Base-by-base conservation (phyloP, 2,329 filamentous ascomycete genomes). In the Alternaria ventricosa region DNA sequence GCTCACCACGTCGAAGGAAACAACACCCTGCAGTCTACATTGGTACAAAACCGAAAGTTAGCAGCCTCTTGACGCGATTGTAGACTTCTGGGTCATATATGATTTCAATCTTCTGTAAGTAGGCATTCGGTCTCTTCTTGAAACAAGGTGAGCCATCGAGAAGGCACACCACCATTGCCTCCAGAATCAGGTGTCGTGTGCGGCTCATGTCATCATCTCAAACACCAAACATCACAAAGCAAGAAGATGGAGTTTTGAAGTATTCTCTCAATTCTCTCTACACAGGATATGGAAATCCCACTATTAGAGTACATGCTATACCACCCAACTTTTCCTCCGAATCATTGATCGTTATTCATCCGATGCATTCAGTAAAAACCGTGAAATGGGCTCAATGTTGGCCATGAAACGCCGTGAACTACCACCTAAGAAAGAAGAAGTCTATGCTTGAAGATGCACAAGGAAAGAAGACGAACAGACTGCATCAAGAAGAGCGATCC, bases 281-380 rank as follows among this genome's bases (percentile, higher is more conserved):
- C 67, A 71, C 62, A 71, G 65, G 69, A 68, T 64, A 63, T 57
- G 68, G 67, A 22, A 54, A 60, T 66, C 73, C 64, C 56, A 60
- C 61, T 63, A 76, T 71, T 74, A 75, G 74, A 76, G 72, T 75
- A 76, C 71, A 77, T 76, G 71, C 67, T 72, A 67, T 64, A 61
- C 56, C 63, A 65, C 71, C 66, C 60, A 75, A 78, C 72, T 78
- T 79, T 79, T 77, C 66, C 68, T 69, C 58, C 72, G 73, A 74
- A 70, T 78, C 76, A 64, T 79, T 69, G 64, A 76, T 78, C 77
- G 66, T 79, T 68, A 78, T 63, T 78, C 77, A 67, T 79, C 72
- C 73, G 68, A 79, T 79, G 76, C 78, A 78, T 69, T 46, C 15
- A 60, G 58, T 41, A 70, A 69, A 66, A 70, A 66, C 70, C 66